Base-by-base conservation (phyloP, 2,329 filamentous ascomycete species). In the Beauveria scarabaeidicola region DNA sequence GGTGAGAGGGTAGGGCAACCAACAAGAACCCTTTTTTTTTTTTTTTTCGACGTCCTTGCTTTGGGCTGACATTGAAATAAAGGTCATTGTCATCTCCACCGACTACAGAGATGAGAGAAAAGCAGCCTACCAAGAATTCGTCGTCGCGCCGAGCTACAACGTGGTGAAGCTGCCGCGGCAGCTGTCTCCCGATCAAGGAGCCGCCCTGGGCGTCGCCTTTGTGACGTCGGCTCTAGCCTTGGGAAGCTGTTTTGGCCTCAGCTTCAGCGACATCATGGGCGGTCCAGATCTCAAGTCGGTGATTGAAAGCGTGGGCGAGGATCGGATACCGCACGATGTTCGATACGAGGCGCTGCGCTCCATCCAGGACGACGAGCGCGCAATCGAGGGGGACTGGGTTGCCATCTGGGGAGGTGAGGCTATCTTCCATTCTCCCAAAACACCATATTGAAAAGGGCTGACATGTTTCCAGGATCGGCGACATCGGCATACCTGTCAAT, bases 41-140 rank as follows among this genome's bases (percentile, higher is more conserved):
- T 50, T 1, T 13, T 36, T 13, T 44, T n/a, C n/a, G n/a, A n/a
- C n/a, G n/a, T n/a, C n/a, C n/a, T n/a, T n/a, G n/a, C n/a, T n/a
- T n/a, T 13, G 11, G n/a, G n/a, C 54, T 63, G 52, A 61, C n/a
- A 17, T 5, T 11, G 25, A n/a, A 6, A 77, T 21, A 7, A 77
- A 76, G 72, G 77, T 80, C 10, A 78, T 88, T 38, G 82, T 83
- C n/a, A 84, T 88, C 15, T 89, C 86, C 0, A 90, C 87, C 32
- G 87, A 90, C 72, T 90, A 90, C 67, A 81, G 87, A 17, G 87
- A 90, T 66, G 77, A 84, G 21, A 79, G 87, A 38, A 90, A 90
- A 70, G 85, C 85, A 1, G 84, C 86, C 1, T 90, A 86, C 68
- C 87, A 90, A 69, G 76, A 89, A 67, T 90, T 87, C 64, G 82